Conservation (phyloP, 352 stramenopile species). For the Phytopythium sindhum region DNA sequence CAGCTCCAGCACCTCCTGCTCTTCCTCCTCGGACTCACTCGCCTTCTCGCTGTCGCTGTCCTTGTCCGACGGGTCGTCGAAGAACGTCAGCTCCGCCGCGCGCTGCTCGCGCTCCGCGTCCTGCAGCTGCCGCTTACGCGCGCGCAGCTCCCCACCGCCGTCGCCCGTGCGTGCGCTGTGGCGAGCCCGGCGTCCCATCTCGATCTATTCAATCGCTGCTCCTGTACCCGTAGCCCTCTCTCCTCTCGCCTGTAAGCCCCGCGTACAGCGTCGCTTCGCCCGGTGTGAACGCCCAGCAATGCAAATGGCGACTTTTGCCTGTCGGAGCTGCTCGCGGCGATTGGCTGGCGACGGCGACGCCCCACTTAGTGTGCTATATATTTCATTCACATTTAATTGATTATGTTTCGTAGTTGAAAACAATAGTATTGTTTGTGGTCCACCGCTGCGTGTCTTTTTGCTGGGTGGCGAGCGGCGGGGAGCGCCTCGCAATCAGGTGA, state of each 20-base stretch:
- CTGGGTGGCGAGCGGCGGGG: background rate
- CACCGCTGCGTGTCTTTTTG: background rate
- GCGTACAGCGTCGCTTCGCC: constrained; percentile 7
- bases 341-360: background rate
- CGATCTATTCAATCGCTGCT: constrained; percentile 4
- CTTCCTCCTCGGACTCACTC: constrained; percentile 57
- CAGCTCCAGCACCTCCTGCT: constrained; percentile 70
- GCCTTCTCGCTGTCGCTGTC: constrained; percentile 54
- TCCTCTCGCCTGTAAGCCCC: too few species aligned
- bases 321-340: background rate
- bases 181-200: constrained; percentile 70
- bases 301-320: too few species aligned
- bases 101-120: constrained; percentile 55
- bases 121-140: constrained; percentile 64
- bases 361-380: background rate
- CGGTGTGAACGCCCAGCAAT: background rate
- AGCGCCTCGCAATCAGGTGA: background rate
- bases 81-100: constrained; percentile 77
- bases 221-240: too few species aligned
- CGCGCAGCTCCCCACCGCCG: constrained; percentile 65
- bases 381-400: background rate
- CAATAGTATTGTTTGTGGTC: constrained; percentile 1
- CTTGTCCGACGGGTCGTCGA: constrained; percentile 78
- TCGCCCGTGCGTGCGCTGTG: constrained; percentile 76
- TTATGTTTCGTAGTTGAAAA: background rate